Percentiles rank a stretch among this genome's conserved stretches.
These are phyloP conservation scores for Gyromitra esculenta DNA, from an alignment of 2,329 filamentous ascomycete genomes.

Conservation along the genomic window DNA sequence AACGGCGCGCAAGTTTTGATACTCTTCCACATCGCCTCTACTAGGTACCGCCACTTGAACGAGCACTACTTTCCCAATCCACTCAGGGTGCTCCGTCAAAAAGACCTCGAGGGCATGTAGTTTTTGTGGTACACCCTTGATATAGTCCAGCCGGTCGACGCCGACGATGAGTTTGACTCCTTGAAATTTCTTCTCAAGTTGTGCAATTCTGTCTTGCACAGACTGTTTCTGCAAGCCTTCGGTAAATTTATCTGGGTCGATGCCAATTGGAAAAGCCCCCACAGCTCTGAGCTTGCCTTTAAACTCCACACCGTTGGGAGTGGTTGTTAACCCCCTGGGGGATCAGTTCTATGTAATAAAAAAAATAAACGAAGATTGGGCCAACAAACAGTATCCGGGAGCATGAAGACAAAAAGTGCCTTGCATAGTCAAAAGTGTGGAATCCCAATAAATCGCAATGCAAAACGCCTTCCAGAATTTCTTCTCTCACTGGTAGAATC, in stretches of 20 bases:
- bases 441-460: slow-evolving; percentile 97
- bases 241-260: slow-evolving; percentile 95
- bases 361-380: slow-evolving; percentile 33
- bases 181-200: slow-evolving; percentile 88
- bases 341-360: slow-evolving; percentile 17
- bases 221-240: slow-evolving; percentile 85
- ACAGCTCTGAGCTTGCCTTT: slow-evolving; percentile 77
- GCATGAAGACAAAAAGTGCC: slow-evolving; percentile 95
- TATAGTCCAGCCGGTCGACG: slow-evolving; percentile 96
- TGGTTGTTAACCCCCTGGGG: slow-evolving; percentile 69
- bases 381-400: slow-evolving; percentile 81
- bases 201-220: slow-evolving; percentile 86
- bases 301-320: slow-evolving; percentile 92
- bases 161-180: slow-evolving; percentile 96
- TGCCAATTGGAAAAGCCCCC: slow-evolving; percentile 96
- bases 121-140: slow-evolving; percentile 98
- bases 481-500: slow-evolving; percentile 90
- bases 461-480: slow-evolving; percentile 84
- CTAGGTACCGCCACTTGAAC: slow-evolving; percentile 96
- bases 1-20: slow-evolving; percentile 92
- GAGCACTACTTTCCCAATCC: slow-evolving; percentile 96
- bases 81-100: slow-evolving; percentile 94
- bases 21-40: slow-evolving; percentile 95
- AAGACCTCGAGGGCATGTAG: slow-evolving; percentile 96
- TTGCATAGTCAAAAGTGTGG: slow-evolving; percentile 98